A percentile compares a stretch with the other conserved stretches of the same genome.
These are phyloP conservation scores for Globomyces pollinis-pini DNA, from an alignment of 192 early-diverging fungal genomes.

Conservation along the genomic window DNA sequence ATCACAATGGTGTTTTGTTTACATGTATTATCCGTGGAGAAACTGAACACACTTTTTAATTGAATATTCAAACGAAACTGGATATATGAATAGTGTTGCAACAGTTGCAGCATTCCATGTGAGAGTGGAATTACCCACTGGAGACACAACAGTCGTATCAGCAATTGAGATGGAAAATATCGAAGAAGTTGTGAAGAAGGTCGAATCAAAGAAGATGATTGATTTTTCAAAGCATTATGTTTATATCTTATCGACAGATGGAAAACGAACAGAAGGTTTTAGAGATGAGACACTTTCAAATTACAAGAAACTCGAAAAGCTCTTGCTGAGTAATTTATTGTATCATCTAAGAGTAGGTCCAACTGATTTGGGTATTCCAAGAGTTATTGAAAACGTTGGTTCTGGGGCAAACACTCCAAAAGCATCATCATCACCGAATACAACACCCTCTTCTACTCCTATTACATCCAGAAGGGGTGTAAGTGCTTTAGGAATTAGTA, in stretches of 20 bases:
- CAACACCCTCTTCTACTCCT: too few species aligned
- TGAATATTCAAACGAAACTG: too few species aligned
- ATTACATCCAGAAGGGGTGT: background rate
- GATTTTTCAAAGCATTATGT: background rate
- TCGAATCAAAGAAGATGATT: constrained; percentile 7
- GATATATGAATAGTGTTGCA: too few species aligned
- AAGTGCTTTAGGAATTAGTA: background rate
- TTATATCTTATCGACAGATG: background rate
- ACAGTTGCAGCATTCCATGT: too few species aligned
- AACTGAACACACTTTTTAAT: too few species aligned
- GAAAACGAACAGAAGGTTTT: background rate
- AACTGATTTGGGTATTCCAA: background rate
- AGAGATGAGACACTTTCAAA: constrained; percentile 5
- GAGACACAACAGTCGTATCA: constrained; percentile 6
- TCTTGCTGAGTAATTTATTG: background rate
- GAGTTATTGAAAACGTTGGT: background rate
- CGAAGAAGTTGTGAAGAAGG: background rate
- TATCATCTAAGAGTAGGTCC: too few species aligned
- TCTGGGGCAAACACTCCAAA: too few species aligned
- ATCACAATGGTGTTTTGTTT: too few species aligned
- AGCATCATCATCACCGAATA: too few species aligned
- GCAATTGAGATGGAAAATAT: background rate
- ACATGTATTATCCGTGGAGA: too few species aligned
- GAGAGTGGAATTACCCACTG: constrained; percentile 4
- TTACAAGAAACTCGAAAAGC: constrained; percentile 5